phyloP scores from a whole-genome alignment of 2,329 filamentous ascomycete species.

The Arthroderma uncinatum region DNA sequence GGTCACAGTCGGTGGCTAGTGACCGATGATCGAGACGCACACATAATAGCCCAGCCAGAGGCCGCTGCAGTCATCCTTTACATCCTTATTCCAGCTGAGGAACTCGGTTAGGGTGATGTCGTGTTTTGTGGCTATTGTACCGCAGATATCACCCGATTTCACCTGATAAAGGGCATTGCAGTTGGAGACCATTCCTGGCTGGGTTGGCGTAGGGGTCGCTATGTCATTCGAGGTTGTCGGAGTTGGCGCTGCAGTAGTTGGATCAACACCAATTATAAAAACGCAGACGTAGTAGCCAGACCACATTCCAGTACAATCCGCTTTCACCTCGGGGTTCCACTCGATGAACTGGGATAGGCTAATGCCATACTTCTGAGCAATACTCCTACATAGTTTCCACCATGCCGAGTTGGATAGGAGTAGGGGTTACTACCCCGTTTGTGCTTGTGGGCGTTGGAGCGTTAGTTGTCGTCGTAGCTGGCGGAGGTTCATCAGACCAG shows the following conservation, averaged over 20 bases:
- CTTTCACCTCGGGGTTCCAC: background rate
- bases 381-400: too few relatives aligned
- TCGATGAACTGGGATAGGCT: background rate
- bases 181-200: slow-evolving; percentile 16
- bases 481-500: too few relatives aligned
- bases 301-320: background rate
- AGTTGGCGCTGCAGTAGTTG: background rate
- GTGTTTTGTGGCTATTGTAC: slow-evolving; percentile 15
- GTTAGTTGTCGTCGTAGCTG: too few relatives aligned
- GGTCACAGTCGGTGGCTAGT: too few relatives aligned
- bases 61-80: slow-evolving; percentile 15
- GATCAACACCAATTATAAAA: background rate
- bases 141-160: slow-evolving; percentile 16
- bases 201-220: slow-evolving; percentile 10
- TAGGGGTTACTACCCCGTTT: too few relatives aligned
- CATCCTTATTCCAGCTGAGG: slow-evolving; percentile 18
- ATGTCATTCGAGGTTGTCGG: slow-evolving; percentile 1
- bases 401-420: too few relatives aligned
- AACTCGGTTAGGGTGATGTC: slow-evolving; percentile 14
- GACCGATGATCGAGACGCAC: background rate
- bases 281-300: background rate
- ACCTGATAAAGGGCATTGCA: slow-evolving; percentile 10
- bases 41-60: too few relatives aligned
- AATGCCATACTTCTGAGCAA: background rate
- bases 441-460: too few relatives aligned